Base-by-base conservation (phyloP, 2,329 filamentous ascomycete genomes). In the Ophiostoma triangulosporum region DNA sequence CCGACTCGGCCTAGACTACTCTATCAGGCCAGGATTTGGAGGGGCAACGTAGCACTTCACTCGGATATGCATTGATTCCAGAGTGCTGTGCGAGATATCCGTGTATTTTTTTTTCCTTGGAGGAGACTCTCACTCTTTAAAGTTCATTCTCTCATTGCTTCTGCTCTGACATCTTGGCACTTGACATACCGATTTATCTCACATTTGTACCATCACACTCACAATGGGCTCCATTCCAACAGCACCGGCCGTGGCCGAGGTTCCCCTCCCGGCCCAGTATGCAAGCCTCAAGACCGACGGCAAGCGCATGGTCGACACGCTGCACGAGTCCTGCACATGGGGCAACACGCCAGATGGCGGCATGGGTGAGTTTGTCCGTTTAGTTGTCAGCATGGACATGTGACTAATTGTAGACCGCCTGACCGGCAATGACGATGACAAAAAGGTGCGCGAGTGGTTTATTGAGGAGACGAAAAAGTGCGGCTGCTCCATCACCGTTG, bases 371-470 rank as follows among this genome's bases (percentile, higher is more conserved):
- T 52, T 46, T 6, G 12, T 12, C 17, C 9, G 1, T 24, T 5
- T 45, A n/a, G n/a, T n/a, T n/a, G n/a, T n/a, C n/a, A n/a, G n/a
- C n/a, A n/a, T n/a, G n/a, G 8, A 17, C n/a, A 15, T 24, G 14
- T 4, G 6, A 9, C 33, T 49, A 29, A 31, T 29, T 35, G 7
- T 14, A 55, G 51, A 54, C 29, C 81, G 87, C 2, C 76, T 91
- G 1, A 72, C 85, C 3, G 73, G 90, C n/a, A 82, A 81, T 3
- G 80, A 89, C 60, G 72, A 80, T 3, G 87, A 93, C 64, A 86
- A 83, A 62, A 67, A 77, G 60, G 85, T 77, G 12, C 78, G 87
- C 36, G 79, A 86, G 64, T 93, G 86, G 86, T 89, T 93, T 58
- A 74, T 81, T 0, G 65, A 80, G 17, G 81, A 79, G 0, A 80